A percentile compares a stretch with the other conserved stretches of the same genome.
Evolutionary conservation across 2,329 filamentous ascomycete genomes (phyloP).

Genomic region (Aspergillus fructus): DNA sequence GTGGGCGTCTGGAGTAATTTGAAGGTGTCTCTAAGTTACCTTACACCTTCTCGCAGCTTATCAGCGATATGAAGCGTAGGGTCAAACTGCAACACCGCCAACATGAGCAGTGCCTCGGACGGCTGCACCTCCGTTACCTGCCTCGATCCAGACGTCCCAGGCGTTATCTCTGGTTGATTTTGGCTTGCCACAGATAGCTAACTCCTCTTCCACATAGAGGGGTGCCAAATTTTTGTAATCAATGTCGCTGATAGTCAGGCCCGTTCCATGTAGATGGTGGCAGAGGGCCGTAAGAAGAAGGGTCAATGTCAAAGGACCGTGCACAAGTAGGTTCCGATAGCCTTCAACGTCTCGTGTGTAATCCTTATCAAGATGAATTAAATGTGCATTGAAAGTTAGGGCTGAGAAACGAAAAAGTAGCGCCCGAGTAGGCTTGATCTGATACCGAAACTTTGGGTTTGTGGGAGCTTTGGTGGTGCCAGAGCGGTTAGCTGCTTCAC

Average conservation of each 20-base stretch:
- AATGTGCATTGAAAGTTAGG: constrained; percentile 87
- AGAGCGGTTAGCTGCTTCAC: constrained; percentile 20
- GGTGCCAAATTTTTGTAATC: constrained; percentile 81
- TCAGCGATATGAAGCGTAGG: neutral
- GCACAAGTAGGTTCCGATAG: constrained; percentile 73
- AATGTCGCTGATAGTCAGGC: constrained; percentile 53
- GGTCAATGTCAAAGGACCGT: constrained; percentile 78
- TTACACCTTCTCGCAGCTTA: neutral
- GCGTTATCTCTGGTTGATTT: constrained; percentile 42
- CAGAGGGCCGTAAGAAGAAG: constrained; percentile 71
- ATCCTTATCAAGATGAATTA: constrained; percentile 76
- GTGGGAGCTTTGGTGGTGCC: constrained; percentile 43
- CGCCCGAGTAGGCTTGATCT: constrained; percentile 63
- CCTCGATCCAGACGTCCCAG: constrained; percentile 68
- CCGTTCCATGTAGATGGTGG: constrained; percentile 48
- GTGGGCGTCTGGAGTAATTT: neutral
- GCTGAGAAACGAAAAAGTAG: constrained; percentile 90
- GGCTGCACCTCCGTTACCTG: constrained; percentile 59
- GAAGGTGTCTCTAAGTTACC: neutral
- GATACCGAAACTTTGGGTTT: constrained; percentile 56
- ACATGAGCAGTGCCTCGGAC: constrained; percentile 57
- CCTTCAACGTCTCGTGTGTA: constrained; percentile 73
- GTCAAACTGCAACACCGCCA: neutral
- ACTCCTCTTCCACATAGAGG: constrained; percentile 69
- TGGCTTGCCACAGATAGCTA: constrained; percentile 67